These are phyloP conservation scores for Aspergillus puulaauensis DNA, from an alignment of 2,329 filamentous ascomycete genomes.

Conservation along the genomic window DNA sequence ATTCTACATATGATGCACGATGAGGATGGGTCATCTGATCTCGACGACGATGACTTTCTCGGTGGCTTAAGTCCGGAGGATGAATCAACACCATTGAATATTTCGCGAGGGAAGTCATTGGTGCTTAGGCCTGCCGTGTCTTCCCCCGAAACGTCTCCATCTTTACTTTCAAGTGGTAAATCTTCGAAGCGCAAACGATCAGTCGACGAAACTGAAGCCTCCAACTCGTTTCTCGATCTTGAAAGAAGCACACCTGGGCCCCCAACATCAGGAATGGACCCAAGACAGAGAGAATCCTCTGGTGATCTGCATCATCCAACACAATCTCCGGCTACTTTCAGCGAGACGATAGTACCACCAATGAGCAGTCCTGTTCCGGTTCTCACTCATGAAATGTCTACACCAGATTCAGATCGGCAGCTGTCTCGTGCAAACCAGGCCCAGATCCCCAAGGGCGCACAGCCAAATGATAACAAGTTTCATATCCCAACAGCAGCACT, in stretches of 20 bases:
- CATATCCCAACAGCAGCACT: conserved; percentile 36
- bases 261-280: conserved; percentile 9
- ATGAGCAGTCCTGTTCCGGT: conserved; percentile 31
- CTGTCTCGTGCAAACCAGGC: not conserved
- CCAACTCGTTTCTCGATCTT: conserved; percentile 22
- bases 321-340: conserved; percentile 26
- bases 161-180: conserved; percentile 26
- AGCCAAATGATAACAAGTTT: conserved; percentile 12
- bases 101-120: conserved; percentile 34
- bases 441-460: not conserved
- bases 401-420: not conserved
- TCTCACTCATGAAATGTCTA: conserved; percentile 17
- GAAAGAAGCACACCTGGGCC: conserved; percentile 23
- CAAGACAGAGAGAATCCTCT: not conserved
- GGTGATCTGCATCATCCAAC: conserved; percentile 13
- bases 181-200: conserved; percentile 40
- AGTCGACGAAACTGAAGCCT: conserved; percentile 28
- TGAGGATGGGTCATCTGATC: conserved; percentile 38
- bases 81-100: conserved; percentile 45
- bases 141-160: conserved; percentile 23
- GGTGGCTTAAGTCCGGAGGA: conserved; percentile 45
- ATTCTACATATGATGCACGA: conserved; percentile 47
- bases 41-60: conserved; percentile 42
- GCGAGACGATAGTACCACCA: conserved; percentile 39
- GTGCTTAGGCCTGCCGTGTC: conserved; percentile 19